Conservation (phyloP, 257 asterid genomes). For the Echites panduratus region DNA sequence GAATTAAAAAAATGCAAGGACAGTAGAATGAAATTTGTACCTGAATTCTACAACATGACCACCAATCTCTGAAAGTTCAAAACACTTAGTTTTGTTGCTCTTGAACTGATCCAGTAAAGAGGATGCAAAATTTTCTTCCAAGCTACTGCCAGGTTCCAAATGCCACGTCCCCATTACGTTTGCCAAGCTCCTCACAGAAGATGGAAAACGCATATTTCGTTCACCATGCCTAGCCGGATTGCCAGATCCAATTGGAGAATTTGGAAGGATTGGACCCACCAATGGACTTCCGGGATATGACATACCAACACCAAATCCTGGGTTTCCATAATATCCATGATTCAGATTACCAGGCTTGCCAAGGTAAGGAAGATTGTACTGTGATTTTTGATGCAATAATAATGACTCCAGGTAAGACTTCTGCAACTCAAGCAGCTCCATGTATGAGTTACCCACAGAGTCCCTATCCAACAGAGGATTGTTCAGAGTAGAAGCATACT, state of each 20-base stretch:
- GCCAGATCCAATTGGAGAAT: slow-evolving; percentile 42
- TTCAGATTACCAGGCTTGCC: slow-evolving; percentile 28
- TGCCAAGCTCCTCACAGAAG: slow-evolving; percentile 39
- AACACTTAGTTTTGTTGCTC: slow-evolving; percentile 59
- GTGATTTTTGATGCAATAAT: slow-evolving; percentile 49
- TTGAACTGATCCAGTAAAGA: slow-evolving; percentile 71
- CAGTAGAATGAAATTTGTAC: slow-evolving; percentile 24
- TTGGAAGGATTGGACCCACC: slow-evolving; percentile 35
- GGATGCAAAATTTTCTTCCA: slow-evolving; percentile 46
- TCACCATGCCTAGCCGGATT: slow-evolving; percentile 46
- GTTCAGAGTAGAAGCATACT: slow-evolving; percentile 44
- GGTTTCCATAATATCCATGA: slow-evolving; percentile 50
- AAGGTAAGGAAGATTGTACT: slow-evolving; percentile 38
- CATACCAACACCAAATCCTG: slow-evolving; percentile 40
- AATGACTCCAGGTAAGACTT: slow-evolving; percentile 50
- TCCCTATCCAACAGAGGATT: slow-evolving; percentile 35
- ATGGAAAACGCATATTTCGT: slow-evolving; percentile 37
- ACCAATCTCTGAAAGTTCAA: slow-evolving; percentile 73
- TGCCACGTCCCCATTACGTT: slow-evolving; percentile 54
- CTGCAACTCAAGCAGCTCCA: slow-evolving; percentile 55
- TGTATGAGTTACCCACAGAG: slow-evolving; percentile 32
- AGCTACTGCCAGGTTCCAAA: slow-evolving; percentile 34
- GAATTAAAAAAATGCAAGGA: not conserved
- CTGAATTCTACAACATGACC: slow-evolving; percentile 87
- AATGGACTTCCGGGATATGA: slow-evolving; percentile 49